Evolutionary conservation across 2,329 filamentous ascomycete species (phyloP), one percentile per base, ranked within the genome.

Genomic region (Diaporthe sp.): DNA sequence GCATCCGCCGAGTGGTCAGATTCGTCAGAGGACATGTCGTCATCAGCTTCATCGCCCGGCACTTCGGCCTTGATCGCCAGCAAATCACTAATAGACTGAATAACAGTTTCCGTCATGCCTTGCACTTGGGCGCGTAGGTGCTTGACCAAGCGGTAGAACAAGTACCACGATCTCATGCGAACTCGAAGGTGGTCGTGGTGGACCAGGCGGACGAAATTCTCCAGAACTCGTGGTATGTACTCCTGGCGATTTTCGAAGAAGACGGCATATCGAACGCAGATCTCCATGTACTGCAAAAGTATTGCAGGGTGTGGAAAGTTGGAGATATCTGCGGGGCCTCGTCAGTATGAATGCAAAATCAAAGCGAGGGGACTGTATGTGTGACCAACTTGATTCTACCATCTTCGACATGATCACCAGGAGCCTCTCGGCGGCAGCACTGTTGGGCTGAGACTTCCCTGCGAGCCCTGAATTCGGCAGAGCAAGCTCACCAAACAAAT

Each of bases 241-340:
- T 93, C 88, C 39, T 92, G 88, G 80, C 98, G 94, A 72, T 92
- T 91, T 81, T 98, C 96, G 81, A 99, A 98, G 83, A 98, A 97
- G 37, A 92, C 91, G 81, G 93, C 94, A 84, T 99, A 99, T 68
- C 97, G 93, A 72, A 98, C 96, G 82, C 96, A 98, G 47, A 98
- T 97, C 83, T 99, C 97, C 96, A 99, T 98, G 81, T 97, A 99
- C 84, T 98, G 95, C 30, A 99, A 88, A 77, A 98, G 91, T 69
- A 98, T 96, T 22, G 96, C 95, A 1, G 97, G 96, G 81, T 98
- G 97, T 22, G 93, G 92, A 83, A 96, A 97, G 56, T 89, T 93
- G 74, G 94, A 93, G 78, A 98, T 93, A 78, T 94, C 95, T 96
- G 77, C 15, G 30, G 3, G 35, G 17, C 17, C 56, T 44, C 12